Evolutionary conservation across 768 basidiomycete genomes (phyloP), one percentile per base, ranked within the genome.

Genomic region (Cystofilobasidium ferigula): DNA sequence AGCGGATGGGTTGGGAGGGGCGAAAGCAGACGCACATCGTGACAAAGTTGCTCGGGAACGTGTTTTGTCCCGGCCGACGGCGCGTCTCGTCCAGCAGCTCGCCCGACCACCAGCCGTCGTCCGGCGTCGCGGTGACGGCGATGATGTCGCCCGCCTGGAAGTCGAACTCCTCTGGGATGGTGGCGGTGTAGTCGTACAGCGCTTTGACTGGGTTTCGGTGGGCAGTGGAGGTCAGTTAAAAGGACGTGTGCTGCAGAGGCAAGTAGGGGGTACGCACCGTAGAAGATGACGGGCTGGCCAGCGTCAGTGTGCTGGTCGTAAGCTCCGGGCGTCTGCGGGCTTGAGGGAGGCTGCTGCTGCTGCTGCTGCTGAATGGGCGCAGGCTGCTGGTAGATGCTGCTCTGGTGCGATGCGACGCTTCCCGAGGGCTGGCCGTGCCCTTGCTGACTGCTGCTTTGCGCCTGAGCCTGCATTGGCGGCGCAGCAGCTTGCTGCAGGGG

Each of bases 21-120:
- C n/a, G n/a, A n/a, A 54, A 28, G 20, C 14, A 1, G 30, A 40
- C 57, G 35, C 12, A 58, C 40, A 58, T 58, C 8, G 57, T 43
- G 24, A 58, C 57, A 79, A 70, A 73, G 68, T 73, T 73, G 54
- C 70, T 70, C 1, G 73, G 73, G 70, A 74, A 72, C n/a, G 71
- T 68, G 42, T 69, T 75, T 32, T 72, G 51, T 12, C 76, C 76
- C 10, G 72, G 74, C 57, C 71, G 53, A 59, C 76, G 68, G 24
- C 76, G 69, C 20, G 74, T 74, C 54, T 76, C 76, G 47, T 76
- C 86, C n/a, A 89, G 77, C 66, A 90, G 76, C 71, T 87, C 86
- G 28, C 94, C 94, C 63, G 85, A 87, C 94, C 93, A 98, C 94
- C 94, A 97, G 1, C 94, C 94, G 72, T 95, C 93, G 26, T 65